Percentiles rank a stretch among this genome's conserved stretches.
Conservation (phyloP, 306 rosid species). For the Vigna angularis region DNA sequence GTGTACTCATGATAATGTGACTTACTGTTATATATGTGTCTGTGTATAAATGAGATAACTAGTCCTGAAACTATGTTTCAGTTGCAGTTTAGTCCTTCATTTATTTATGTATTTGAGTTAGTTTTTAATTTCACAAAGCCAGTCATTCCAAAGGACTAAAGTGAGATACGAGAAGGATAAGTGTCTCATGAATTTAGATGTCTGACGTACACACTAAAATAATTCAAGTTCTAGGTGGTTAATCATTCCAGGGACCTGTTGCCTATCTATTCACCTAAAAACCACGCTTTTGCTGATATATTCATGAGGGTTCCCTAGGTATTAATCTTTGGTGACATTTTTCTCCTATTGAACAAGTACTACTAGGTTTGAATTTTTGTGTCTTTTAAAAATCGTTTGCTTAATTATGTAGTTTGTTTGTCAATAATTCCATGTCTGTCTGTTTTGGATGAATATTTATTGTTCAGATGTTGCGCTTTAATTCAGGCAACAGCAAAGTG, state of each 20-base stretch:
- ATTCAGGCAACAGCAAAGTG: constrained; percentile 89
- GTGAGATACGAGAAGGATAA: constrained; percentile 7
- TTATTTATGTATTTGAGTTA: constrained; percentile 11
- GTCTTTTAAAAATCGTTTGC: constrained; percentile 30
- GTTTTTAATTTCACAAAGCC: constrained; percentile 4
- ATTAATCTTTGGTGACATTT: constrained; percentile 17
- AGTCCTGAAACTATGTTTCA: constrained; percentile 1
- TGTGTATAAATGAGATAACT: not conserved
- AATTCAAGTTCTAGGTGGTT: constrained; percentile 13
- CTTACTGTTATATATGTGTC: not conserved
- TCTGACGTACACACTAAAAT: not conserved
- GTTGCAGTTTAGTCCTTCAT: not conserved
- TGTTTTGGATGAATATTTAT: constrained; percentile 51
- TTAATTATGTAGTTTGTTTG: constrained; percentile 27
- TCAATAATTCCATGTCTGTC: constrained; percentile 21
- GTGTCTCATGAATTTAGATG: not conserved
- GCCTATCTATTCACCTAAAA: not conserved
- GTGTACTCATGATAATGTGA: not conserved
- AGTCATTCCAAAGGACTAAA: not conserved
- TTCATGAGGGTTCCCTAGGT: constrained; percentile 1
- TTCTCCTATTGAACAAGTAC: constrained; percentile 31
- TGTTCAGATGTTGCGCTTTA: constrained; percentile 44
- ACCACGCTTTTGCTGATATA: not conserved
- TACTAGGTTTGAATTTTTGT: constrained; percentile 6
- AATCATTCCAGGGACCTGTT: constrained; percentile 8